These are phyloP conservation scores for Meira nashicola DNA, from an alignment of 1,284 basidiomycete species.

Conservation along the genomic window DNA sequence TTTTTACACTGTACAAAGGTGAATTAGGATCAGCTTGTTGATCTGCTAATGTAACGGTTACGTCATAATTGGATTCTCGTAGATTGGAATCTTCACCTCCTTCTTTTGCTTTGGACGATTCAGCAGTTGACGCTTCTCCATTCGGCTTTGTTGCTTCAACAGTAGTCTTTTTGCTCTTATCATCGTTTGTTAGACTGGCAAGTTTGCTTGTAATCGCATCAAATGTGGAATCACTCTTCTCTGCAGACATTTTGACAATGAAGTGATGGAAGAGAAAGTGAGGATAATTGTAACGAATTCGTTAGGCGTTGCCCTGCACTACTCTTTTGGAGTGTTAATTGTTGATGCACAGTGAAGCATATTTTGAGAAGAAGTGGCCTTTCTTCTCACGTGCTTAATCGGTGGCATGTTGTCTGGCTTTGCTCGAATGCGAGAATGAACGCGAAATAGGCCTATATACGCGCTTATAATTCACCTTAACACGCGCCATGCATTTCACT, in stretches of 20 bases:
- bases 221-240: neutral
- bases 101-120: neutral
- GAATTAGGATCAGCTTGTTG: constrained; percentile 95
- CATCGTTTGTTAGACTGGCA: neutral
- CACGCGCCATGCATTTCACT: no score
- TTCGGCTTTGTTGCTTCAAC: neutral
- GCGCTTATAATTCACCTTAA: no score
- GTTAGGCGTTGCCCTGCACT: no score
- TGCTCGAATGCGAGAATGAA: no score
- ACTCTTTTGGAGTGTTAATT: no score
- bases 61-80: constrained; percentile 10
- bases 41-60: constrained; percentile 89
- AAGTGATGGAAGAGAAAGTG: no score
- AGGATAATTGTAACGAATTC: no score
- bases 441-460: no score
- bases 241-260: neutral
- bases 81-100: neutral
- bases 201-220: constrained; percentile 2
- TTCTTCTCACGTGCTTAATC: no score
- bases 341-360: no score
- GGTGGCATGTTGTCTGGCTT: no score
- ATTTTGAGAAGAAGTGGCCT: no score
- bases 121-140: neutral
- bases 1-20: constrained; percentile 86
- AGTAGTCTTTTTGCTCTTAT: neutral